Conservation (phyloP, 805 yeast species). For the Blastobotrys terrestris region DNA sequence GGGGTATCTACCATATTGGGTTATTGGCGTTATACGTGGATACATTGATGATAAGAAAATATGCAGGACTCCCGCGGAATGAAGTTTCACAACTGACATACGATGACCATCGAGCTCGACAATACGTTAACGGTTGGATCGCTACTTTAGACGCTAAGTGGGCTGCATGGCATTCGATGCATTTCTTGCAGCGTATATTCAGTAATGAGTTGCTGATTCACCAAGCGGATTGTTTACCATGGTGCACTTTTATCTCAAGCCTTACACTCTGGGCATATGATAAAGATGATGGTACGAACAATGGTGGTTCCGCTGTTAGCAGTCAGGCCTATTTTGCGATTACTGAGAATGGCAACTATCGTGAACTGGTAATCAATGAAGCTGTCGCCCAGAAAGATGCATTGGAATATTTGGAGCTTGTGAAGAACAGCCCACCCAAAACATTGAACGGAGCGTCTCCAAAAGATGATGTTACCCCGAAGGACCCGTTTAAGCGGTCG, state of each 20-base stretch:
- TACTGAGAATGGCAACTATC: not conserved
- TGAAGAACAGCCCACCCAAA: slow-evolving; percentile 6
- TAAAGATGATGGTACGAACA: not conserved
- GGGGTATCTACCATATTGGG: slow-evolving; percentile 26
- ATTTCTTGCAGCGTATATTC: slow-evolving; percentile 22
- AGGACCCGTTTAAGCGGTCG: slow-evolving; percentile 1
- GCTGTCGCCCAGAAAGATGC: slow-evolving; percentile 6
- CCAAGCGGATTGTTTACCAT: slow-evolving; percentile 25
- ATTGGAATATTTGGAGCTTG: slow-evolving; percentile 3
- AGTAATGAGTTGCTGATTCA: slow-evolving; percentile 20
- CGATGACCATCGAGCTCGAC: slow-evolving; percentile 20
- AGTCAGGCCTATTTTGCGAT: not conserved
- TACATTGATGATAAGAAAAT: slow-evolving; percentile 21
- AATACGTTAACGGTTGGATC: slow-evolving; percentile 23
- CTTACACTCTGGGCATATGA: slow-evolving; percentile 28
- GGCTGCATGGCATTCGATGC: slow-evolving; percentile 27
- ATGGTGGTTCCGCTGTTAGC: not conserved
- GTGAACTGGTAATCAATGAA: slow-evolving; percentile 1
- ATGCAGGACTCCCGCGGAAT: slow-evolving; percentile 13
- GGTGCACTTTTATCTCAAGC: slow-evolving; percentile 26
- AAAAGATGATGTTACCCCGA: not conserved
- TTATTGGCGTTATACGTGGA: slow-evolving; percentile 25
- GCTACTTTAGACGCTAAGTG: slow-evolving; percentile 23
- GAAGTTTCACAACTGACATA: not conserved
- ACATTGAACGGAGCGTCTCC: not conserved